A percentile compares a stretch with the other conserved stretches of the same genome.
phyloP scores from a whole-genome alignment of 2,329 filamentous ascomycete species.

The Fusarium sp. region DNA sequence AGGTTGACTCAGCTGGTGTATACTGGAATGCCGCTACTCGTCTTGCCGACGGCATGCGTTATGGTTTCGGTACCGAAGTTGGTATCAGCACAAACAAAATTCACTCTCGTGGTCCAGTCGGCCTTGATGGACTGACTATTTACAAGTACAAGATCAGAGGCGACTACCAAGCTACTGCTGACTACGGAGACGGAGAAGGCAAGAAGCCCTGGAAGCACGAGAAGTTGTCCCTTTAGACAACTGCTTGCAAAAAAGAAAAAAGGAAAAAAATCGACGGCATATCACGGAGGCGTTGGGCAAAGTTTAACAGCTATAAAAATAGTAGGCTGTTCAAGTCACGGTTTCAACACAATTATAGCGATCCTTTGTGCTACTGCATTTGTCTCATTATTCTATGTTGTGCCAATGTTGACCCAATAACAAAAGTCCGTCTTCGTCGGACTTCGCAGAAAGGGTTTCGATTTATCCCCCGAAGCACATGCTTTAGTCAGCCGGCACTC shows the following conservation, averaged over 20 bases:
- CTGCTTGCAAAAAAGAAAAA: background rate
- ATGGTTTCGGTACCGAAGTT: constrained; percentile 97
- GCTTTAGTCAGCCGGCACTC: constrained; percentile 9
- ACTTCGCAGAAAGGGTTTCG: constrained; percentile 16
- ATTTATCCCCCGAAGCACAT: constrained; percentile 5
- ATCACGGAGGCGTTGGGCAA: constrained; percentile 28
- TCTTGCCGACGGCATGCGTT: constrained; percentile 96
- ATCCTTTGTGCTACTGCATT: constrained; percentile 2
- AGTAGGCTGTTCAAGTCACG: background rate
- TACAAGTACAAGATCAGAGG: constrained; percentile 96
- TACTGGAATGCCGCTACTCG: constrained; percentile 98
- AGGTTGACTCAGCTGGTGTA: constrained; percentile 88
- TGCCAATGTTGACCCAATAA: constrained; percentile 10
- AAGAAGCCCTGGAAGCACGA: constrained; percentile 70
- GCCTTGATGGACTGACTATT: constrained; percentile 92
- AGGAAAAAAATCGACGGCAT: background rate
- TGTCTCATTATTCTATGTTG: constrained; percentile 33
- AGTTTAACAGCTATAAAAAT: constrained; percentile 10
- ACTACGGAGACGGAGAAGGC: constrained; percentile 74
- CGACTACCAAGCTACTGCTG: constrained; percentile 80
- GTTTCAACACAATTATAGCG: background rate
- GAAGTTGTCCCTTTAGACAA: constrained; percentile 54
- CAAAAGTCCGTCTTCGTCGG: constrained; percentile 8
- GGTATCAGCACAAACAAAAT: constrained; percentile 99
- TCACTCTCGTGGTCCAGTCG: constrained; percentile 91